These are phyloP conservation scores for Tricladium varicosporioides DNA, from an alignment of 2,329 filamentous ascomycete species.

Conservation along the genomic window DNA sequence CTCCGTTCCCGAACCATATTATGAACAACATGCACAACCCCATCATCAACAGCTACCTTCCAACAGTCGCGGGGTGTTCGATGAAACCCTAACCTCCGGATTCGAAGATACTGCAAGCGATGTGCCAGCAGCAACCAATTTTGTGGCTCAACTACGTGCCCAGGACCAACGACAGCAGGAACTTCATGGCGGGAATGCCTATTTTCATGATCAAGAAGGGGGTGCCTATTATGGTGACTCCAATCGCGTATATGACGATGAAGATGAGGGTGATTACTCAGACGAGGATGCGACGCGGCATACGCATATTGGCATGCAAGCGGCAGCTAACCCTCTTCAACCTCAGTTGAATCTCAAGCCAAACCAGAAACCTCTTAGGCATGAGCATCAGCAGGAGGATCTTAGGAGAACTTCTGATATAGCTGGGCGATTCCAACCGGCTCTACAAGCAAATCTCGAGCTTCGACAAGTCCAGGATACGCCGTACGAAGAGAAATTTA, in stretches of 20 bases:
- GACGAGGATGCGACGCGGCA: neutral
- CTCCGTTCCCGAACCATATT: neutral
- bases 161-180: too few species aligned
- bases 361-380: neutral
- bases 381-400: neutral
- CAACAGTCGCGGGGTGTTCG: neutral
- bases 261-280: neutral
- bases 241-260: neutral
- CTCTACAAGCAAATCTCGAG: neutral
- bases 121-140: neutral
- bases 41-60: neutral
- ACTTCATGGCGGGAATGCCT: too few species aligned
- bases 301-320: neutral
- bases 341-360: constrained; percentile 3
- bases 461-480: neutral
- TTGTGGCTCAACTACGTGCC: too few species aligned
- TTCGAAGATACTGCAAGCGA: neutral
- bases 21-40: neutral
- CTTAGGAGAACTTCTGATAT: neutral
- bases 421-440: constrained; percentile 2
- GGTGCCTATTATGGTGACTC: too few species aligned
- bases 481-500: neutral
- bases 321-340: neutral
- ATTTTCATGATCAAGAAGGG: too few species aligned
- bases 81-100: neutral